These are phyloP conservation scores for Pseudocercospora vitis DNA, from an alignment of 2,329 filamentous ascomycete genomes.

Conservation along the genomic window DNA sequence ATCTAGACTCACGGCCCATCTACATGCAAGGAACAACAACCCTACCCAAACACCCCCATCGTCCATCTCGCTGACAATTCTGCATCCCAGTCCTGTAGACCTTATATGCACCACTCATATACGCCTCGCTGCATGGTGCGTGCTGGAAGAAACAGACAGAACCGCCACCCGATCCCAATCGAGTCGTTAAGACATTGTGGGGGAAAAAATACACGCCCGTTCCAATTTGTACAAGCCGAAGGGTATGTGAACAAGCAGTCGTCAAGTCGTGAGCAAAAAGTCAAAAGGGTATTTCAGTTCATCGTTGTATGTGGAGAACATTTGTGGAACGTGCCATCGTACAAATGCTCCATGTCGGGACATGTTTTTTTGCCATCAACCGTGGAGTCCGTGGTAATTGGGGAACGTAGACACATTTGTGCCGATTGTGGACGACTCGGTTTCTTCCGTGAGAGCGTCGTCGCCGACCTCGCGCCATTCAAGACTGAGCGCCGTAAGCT, in stretches of 20 bases:
- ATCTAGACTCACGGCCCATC: too few relatives aligned
- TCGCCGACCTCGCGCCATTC: slow-evolving; percentile 81
- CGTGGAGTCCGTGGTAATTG: slow-evolving; percentile 1
- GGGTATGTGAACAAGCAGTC: not conserved
- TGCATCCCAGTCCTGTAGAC: not conserved
- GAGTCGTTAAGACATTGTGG: not conserved
- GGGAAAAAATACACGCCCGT: slow-evolving; percentile 4
- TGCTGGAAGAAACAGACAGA: not conserved
- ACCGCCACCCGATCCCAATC: not conserved
- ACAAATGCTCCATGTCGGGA: not conserved
- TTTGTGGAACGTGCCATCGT: not conserved
- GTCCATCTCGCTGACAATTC: too few relatives aligned
- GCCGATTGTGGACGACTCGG: slow-evolving; percentile 12
- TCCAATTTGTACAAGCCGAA: slow-evolving; percentile 1
- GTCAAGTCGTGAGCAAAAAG: slow-evolving; percentile 7
- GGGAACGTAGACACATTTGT: not conserved
- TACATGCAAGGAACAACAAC: too few relatives aligned
- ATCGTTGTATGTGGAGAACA: not conserved
- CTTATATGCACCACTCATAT: not conserved
- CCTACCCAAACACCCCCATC: too few relatives aligned
- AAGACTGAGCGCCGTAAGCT: slow-evolving; percentile 76
- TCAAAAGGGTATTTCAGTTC: slow-evolving; percentile 10
- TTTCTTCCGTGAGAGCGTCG: slow-evolving; percentile 21
- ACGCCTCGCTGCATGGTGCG: not conserved
- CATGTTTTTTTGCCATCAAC: not conserved